Evolutionary conservation across 2,329 filamentous ascomycete species (phyloP), one percentile per base, ranked within the genome.

Genomic region (Keithomyces neogunnii): DNA sequence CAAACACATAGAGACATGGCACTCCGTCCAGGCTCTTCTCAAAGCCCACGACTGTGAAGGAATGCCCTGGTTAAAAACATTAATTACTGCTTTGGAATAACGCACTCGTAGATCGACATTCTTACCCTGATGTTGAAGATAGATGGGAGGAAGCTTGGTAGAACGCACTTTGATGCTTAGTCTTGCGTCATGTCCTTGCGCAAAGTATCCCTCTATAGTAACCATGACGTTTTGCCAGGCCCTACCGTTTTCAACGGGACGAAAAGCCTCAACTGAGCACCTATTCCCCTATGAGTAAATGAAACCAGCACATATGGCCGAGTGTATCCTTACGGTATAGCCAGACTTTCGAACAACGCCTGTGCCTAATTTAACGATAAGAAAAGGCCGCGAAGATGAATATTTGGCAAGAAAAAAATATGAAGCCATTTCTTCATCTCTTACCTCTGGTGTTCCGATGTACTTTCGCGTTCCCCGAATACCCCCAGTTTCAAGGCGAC

Each of bases 391-490:
- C 30, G 8, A 30, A 19, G 19, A 19, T 19, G 19, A 19, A 19
- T 19, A 19, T 19, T 19, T 19, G 19, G 19, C 19, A 19, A 19
- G 19, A 19, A 19, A 19, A 19, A 19, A 19, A 19, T 19, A 19
- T 19, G 19, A 19, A 19, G 19, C 19, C 19, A 19, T 19, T 19
- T 19, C 19, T 19, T 19, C 19, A 19, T 19, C 19, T 32, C 64
- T 58, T 72, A 88, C 88, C 74, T 97, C 92, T 7, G 89, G 84
- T 1, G 92, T 96, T 13, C 92, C 92, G 59, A 97, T 97, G 63
- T 93, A 97, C 66, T 96, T 97, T 54, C 93, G 81, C 0, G 91
- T 96, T n/a, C 85, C 85, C 56, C 75, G 81, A 56, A 97, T 87
- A 1, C 90, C 89, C 2, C 92, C 92, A 1, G 91, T 96, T 67